A percentile compares a stretch with the other conserved stretches of the same genome.
phyloP scores from a whole-genome alignment of 192 early-diverging fungal genomes.

The Irineochytrium annulatum region DNA sequence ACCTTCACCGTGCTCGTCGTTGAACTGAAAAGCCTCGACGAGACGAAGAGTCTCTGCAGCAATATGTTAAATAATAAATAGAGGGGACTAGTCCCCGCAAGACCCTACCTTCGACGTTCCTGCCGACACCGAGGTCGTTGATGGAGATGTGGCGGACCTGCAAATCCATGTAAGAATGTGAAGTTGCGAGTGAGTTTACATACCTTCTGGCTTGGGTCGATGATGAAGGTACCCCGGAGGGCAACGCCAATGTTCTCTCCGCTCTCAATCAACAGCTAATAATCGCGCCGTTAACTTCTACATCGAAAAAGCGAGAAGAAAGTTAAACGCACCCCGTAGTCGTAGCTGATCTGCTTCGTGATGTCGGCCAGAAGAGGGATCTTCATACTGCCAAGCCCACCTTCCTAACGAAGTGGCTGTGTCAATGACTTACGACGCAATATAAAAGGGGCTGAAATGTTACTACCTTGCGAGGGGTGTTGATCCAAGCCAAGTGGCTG shows the following conservation, averaged over 20 bases:
- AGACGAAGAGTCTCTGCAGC: slow-evolving; percentile 55
- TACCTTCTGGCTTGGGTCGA: slow-evolving; percentile 58
- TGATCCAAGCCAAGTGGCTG: slow-evolving; percentile 56
- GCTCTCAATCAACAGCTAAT: slow-evolving; percentile 25
- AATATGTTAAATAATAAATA: too few species aligned
- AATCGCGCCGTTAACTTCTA: too few species aligned
- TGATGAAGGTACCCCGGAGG: slow-evolving; percentile 55
- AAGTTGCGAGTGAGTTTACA: slow-evolving; percentile 36
- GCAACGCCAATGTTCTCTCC: slow-evolving; percentile 36
- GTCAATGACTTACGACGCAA: too few species aligned
- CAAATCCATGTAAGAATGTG: not conserved
- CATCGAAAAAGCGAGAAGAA: not conserved
- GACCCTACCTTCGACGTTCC: slow-evolving; percentile 51
- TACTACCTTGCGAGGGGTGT: slow-evolving; percentile 40
- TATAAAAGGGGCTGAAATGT: not conserved
- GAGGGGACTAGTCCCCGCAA: not conserved
- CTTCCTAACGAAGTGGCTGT: slow-evolving; percentile 14
- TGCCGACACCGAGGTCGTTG: slow-evolving; percentile 57
- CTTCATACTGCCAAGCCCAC: slow-evolving; percentile 53
- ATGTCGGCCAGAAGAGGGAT: slow-evolving; percentile 53
- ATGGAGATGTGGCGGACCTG: slow-evolving; percentile 45
- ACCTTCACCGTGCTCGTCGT: slow-evolving; percentile 59
- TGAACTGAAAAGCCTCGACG: slow-evolving; percentile 55
- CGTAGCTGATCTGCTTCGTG: slow-evolving; percentile 45
- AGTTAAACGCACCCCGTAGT: slow-evolving; percentile 48